These are phyloP conservation scores for Auricularia cornea DNA, from an alignment of 768 basidiomycete species.

Conservation along the genomic window DNA sequence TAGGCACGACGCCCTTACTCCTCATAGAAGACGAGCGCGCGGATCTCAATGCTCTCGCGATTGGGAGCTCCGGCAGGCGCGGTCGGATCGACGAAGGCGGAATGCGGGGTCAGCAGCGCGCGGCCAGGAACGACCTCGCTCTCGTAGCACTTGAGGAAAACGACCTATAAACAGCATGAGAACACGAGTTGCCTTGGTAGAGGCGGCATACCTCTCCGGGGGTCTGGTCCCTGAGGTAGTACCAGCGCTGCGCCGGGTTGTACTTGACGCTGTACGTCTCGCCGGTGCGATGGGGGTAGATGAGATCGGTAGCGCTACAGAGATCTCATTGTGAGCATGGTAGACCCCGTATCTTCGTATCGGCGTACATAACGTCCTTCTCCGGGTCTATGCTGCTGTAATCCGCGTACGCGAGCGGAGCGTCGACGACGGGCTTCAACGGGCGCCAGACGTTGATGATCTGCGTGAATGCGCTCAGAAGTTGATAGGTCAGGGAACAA, in stretches of 20 bases:
- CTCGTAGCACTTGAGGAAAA: slow-evolving; percentile 2
- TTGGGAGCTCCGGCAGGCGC: slow-evolving; percentile 22
- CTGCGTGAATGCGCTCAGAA: background rate
- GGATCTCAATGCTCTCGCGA: slow-evolving; percentile 28
- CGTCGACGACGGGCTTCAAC: slow-evolving; percentile 39
- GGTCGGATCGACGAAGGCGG: slow-evolving; percentile 27
- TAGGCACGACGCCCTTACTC: background rate
- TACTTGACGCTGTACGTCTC: slow-evolving; percentile 34
- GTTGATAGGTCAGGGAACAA: too few relatives aligned
- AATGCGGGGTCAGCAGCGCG: slow-evolving; percentile 26
- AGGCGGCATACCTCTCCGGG: slow-evolving; percentile 31
- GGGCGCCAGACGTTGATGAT: slow-evolving; percentile 51
- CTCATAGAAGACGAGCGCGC: slow-evolving; percentile 27
- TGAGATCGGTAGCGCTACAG: slow-evolving; percentile 23
- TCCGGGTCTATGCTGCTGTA: slow-evolving; percentile 32
- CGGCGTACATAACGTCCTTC: slow-evolving; percentile 25
- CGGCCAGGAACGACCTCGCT: slow-evolving; percentile 13
- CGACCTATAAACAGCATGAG: too few relatives aligned
- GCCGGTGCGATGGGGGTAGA: slow-evolving; percentile 35
- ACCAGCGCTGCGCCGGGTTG: slow-evolving; percentile 36
- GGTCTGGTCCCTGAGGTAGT: slow-evolving; percentile 35
- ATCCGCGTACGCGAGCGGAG: slow-evolving; percentile 43
- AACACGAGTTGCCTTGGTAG: background rate
- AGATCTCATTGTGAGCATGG: too few relatives aligned
- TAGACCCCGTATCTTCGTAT: too few relatives aligned